Base-by-base conservation (phyloP, 176 grass and related monocot species). In the Tuctoria greenei region DNA sequence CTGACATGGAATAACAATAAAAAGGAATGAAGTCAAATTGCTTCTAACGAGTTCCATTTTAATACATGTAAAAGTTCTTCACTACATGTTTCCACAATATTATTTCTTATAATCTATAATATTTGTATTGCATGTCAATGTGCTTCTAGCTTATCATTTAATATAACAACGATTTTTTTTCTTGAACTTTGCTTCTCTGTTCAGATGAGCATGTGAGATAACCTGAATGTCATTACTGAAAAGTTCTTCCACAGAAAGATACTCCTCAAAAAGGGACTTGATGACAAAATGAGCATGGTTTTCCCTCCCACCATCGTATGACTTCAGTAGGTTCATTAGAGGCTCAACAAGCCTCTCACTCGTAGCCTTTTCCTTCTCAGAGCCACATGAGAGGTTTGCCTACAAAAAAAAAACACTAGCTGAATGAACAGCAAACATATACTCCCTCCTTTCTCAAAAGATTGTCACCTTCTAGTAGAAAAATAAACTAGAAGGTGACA, bases 201-300 rank as follows among this genome's bases (percentile, higher is more conserved):
- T 69, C 16, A 34, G 17, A 31, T 64, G 25, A 11, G 47, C 23
- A 76, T 37, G 59, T 50, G 52, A 40, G 49, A 77, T 60, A 49
- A 99, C 95, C 87, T 95, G 92, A 90, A 95, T 92, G 15, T 79
- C 83, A 81, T 95, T 87, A 77, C 89, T 95, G 77, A 99, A 99
- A 25, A 99, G 82, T 74, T 99, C 95, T 84, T 99, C 95, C 66
- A 99, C 86, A 21, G 71, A 80, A 26, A 99, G 87, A 72, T 95
- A 95, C 66, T 92, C 87, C 77, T 99, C 89, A 5, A 99, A 92
- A 72, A 99, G 92, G 51, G 89, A 95, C 55, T 79, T 90, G 68
- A 95, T 92, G 71, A 99, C 81, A 69, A 88, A 84, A 81, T 79
- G 76, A 51, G 95, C 95, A 84, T 99, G 89, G 56, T 80, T 99